A percentile compares a stretch with the other conserved stretches of the same genome.
Conservation (phyloP, 768 basidiomycete species). For the Collybia mongolica region DNA sequence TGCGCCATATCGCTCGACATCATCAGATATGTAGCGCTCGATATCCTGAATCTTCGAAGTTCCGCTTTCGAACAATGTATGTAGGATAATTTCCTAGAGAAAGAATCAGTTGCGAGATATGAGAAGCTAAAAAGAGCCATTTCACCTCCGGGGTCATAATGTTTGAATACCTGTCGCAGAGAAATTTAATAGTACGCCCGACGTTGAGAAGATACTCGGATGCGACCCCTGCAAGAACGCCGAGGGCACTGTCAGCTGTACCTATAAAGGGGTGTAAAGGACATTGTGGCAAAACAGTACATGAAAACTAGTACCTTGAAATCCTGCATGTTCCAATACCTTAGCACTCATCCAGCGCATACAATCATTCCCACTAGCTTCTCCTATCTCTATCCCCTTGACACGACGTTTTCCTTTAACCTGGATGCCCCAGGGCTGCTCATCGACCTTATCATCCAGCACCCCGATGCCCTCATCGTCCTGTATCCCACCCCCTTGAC, state of each 20-base stretch:
- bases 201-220: slow-evolving; percentile 84
- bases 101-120: not conserved
- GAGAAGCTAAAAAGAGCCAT: not conserved
- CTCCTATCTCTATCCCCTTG: slow-evolving; percentile 54
- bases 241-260: slow-evolving; percentile 71
- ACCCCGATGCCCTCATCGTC: slow-evolving; percentile 32
- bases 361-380: slow-evolving; percentile 60
- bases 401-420: slow-evolving; percentile 25
- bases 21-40: slow-evolving; percentile 86
- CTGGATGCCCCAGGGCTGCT: slow-evolving; percentile 52
- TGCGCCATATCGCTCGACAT: slow-evolving; percentile 77
- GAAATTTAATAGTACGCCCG: slow-evolving; percentile 79
- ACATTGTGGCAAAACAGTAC: not conserved
- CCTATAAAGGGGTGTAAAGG: slow-evolving; percentile 39
- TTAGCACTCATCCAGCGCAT: slow-evolving; percentile 71
- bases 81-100: slow-evolving; percentile 87
- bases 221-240: slow-evolving; percentile 74
- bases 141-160: slow-evolving; percentile 85
- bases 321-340: slow-evolving; percentile 86
- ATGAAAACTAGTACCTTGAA: slow-evolving; percentile 66
- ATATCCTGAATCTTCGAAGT: slow-evolving; percentile 74
- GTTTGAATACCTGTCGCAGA: slow-evolving; percentile 76
- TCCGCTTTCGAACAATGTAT: slow-evolving; percentile 89
- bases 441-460: slow-evolving; percentile 52
- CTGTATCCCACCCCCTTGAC: not conserved